Conservation (phyloP, 441 rosid species). For the Aleurites moluccanus region DNA sequence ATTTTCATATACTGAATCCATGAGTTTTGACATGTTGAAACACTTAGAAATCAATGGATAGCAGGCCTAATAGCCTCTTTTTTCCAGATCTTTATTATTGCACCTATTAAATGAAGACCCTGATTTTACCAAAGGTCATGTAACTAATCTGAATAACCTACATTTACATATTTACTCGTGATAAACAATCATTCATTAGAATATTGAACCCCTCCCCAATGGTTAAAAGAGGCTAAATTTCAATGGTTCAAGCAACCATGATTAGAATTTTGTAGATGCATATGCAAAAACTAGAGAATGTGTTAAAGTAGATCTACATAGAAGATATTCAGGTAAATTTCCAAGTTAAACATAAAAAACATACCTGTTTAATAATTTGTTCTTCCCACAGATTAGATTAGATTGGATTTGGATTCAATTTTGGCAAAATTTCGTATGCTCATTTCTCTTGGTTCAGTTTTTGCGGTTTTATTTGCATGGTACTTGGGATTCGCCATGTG, state of each 20-base stretch:
- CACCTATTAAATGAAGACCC: background rate
- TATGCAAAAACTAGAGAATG: background rate
- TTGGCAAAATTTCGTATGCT: background rate
- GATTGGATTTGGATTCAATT: slow-evolving; percentile 14
- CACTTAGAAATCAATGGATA: background rate
- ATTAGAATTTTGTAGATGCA: background rate
- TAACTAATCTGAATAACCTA: background rate
- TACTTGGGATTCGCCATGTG: background rate
- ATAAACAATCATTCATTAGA: background rate
- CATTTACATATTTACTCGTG: background rate
- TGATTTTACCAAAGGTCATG: background rate
- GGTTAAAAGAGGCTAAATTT: background rate
- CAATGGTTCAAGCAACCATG: background rate
- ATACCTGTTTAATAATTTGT: slow-evolving; percentile 11
- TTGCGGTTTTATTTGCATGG: background rate
- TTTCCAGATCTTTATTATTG: background rate
- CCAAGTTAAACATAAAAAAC: background rate
- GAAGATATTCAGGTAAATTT: background rate
- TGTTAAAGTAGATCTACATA: background rate
- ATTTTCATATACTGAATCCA: background rate
- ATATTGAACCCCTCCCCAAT: too few species aligned
- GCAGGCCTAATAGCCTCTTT: background rate
- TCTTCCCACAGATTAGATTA: background rate
- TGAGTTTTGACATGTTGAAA: background rate
- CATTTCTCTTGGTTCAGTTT: background rate